Conservation (phyloP, 768 basidiomycete species). For the Crucibulum laeve region DNA sequence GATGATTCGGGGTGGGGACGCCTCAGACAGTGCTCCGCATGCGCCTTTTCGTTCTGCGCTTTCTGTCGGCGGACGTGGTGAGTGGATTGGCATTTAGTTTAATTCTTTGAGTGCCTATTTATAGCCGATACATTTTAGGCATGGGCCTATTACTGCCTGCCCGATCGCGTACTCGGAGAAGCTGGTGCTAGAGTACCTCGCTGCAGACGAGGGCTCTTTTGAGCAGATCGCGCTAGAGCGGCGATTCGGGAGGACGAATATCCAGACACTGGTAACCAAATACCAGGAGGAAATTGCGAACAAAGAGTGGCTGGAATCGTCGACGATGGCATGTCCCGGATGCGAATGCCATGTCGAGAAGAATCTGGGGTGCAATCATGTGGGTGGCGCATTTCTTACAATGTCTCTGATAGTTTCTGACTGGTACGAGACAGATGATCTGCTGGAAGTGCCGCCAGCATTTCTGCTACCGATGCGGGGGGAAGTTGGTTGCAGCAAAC, state of each 20-base stretch:
- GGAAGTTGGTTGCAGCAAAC: constrained; percentile 37
- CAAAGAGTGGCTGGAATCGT: constrained; percentile 63
- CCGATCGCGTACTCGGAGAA: constrained; percentile 62
- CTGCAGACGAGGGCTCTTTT: constrained; percentile 44
- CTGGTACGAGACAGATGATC: constrained; percentile 52
- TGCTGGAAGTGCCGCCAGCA: constrained; percentile 72
- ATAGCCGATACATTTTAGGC: constrained; percentile 51
- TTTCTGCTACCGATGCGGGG: constrained; percentile 81
- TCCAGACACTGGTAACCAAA: constrained; percentile 54
- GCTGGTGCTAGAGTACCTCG: constrained; percentile 65
- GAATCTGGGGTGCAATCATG: constrained; percentile 83
- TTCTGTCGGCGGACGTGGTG: constrained; percentile 82
- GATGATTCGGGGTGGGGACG: constrained; percentile 69
- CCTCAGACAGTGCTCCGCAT: constrained; percentile 66
- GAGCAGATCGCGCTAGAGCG: constrained; percentile 51
- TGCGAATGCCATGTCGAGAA: constrained; percentile 76
- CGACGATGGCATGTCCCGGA: constrained; percentile 70
- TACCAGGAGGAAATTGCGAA: constrained; percentile 76
- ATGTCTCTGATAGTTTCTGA: constrained; percentile 9
- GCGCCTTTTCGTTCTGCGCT: constrained; percentile 77
- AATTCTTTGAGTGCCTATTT: constrained; percentile 1
- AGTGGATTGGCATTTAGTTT: constrained; percentile 8
- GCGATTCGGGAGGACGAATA: constrained; percentile 57
- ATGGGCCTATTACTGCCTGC: constrained; percentile 74
- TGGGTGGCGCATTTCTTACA: constrained; percentile 29